Evolutionary conservation across 2,329 filamentous ascomycete species (phyloP), one percentile per base, ranked within the genome.

Genomic region (Fusarium sp.): DNA sequence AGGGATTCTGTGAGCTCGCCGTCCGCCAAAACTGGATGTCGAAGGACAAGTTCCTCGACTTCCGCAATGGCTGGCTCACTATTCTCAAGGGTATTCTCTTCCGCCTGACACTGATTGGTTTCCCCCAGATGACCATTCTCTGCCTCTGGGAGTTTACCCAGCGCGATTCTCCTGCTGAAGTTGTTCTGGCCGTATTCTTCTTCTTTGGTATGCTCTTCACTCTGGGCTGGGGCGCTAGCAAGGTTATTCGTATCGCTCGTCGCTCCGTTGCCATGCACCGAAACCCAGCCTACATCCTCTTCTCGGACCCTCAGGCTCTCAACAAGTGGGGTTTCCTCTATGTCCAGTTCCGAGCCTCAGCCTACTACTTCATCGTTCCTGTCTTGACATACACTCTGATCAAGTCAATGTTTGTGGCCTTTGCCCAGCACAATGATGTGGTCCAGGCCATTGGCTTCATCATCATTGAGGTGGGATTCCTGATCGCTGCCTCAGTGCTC

Each of bases 261-360:
- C 92, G 94, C 74, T 98, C 95, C 34, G 92, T 97, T 68, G 83
- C 88, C 61, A 94, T 97, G 90, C 95, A 98, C 86, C 95, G 95
- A 83, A 98, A 97, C 83, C 94, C 95, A 28, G 95, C 95, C 30
- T 98, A 98, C 82, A 97, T 98, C 74, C 90, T 98, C 67, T 98
- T 97, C 84, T 97, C 95, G 3, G 95, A 98, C 76, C 94, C 95
- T n/a, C 89, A 94, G 68, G 91, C 93, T 56, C 88, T 98, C 70
- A 97, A 98, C 88, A 97, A 97, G 83, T 98, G 95, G 95, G 95
- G 95, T 23, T 98, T 98, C 85, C 89, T 98, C 71, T 98, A 98
- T 78, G 94, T 98, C 41, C 95, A 97, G 80, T 98, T 97, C 87
- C 93, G 95, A 76, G 95, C 95, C 40, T 95, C 94, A 3, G 94